Base-by-base conservation (phyloP, 805 yeast genomes). In the Brettanomyces naardenensis region DNA sequence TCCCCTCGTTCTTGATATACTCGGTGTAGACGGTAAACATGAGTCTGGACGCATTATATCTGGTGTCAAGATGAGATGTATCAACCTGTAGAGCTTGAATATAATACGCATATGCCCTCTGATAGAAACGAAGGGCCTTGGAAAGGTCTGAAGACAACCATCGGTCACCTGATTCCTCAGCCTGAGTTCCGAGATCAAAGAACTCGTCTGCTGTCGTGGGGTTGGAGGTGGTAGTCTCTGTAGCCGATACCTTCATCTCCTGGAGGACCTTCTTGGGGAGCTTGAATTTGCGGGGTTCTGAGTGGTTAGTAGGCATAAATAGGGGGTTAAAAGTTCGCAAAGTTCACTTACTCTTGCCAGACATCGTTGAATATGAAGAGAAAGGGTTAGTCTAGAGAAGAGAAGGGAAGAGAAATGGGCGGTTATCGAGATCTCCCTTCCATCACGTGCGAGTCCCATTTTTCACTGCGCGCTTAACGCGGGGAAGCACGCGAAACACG, bases 121-220 rank as follows among this genome's bases (percentile, higher is more conserved):
- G 79, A 52, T 79, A 81, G 45, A 80, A 80, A 28, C 89, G 54
- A 10, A 81, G 54, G 0, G 79, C 72, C 45, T 82, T 81, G 9
- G 81, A 60, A 5, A 79, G 52, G 47, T 81, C 89, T 0, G 85
- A 75, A 1, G 74, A 64, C 5, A 75, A 53, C 87, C 88, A 82
- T 33, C 89, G 55, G 49, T 81, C 89, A 0, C 86, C 90, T n/a
- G 74, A 69, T 41, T 81, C 89, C 51, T 81, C 90, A 39, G 74
- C 77, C 9, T 62, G 62, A 1, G 78, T 65, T 1, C 78, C 90
- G 36, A 59, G 59, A 23, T 72, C 76, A n/a, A 78, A 62, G 37
- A 49, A 68, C 4, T 77, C 85, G 23, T 71, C 74, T 0, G 71
- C 65, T 2, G 76, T 66, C 4, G 59, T 53, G 4, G 70, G 69